Base-by-base conservation (phyloP, 176 grass and related monocot species). In the Areca catechu region DNA sequence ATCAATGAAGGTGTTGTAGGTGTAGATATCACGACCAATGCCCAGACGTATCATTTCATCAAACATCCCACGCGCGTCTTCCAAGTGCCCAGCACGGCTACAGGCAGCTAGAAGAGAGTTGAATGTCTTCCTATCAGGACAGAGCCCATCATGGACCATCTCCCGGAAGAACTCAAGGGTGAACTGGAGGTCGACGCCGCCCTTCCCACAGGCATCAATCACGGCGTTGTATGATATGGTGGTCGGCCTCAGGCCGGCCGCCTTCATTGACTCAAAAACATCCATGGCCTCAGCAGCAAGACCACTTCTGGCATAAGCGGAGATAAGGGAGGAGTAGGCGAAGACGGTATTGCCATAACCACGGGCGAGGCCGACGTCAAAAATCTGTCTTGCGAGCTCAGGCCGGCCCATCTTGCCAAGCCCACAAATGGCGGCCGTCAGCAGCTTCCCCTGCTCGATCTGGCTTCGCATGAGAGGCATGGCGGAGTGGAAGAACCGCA, bases 1-100 rank as follows among this genome's bases (percentile, higher is more conserved):
- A 83, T 98, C 93, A 1, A 98, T 76, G 68, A 98, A 92, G 15
- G 93, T 98, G 73, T 98, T 98, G 65, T 98, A 98, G 19, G 93
- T 98, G 79, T 98, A 98, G 66, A 98, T 98, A 56, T 98, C 93
- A 49, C 81, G 62, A 3, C 93, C 87, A 21, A 84, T 92, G 24
- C 93, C 93, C 20, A 92, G 78, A 71, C 73, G 87, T 22, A 92
- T 88, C 93, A 98, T 98, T 71, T 98, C 93, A 85, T 98, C 93
- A 37, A 98, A 92, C 25, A 98, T 68, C 22, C 62, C 34, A 16
- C 73, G 80, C 15, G 93, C 93, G 55, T 91, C 83, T 54, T 92
- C 87, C 47, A 98, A 71, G 69, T 92, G 88, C 21, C 87, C 93
- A 22, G 78, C 81, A 1, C 87, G 81, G 51, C 93, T 98, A 61